These are phyloP conservation scores for Phytopythium kandeliae DNA, from an alignment of 352 stramenopile species.

Conservation along the genomic window DNA sequence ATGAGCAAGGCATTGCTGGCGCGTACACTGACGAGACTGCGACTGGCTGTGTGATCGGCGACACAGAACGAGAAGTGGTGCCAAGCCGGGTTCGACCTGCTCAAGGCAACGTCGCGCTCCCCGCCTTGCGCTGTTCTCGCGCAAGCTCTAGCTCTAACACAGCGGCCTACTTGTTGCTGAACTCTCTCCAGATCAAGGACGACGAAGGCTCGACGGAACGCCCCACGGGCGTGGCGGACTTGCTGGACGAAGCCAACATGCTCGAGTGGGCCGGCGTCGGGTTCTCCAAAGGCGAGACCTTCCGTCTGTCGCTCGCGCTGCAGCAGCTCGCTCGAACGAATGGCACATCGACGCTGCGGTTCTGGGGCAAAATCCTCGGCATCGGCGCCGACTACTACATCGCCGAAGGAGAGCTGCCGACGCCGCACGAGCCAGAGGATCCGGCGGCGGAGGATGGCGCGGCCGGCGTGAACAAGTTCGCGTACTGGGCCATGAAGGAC, in stretches of 20 bases:
- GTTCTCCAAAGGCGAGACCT: slow-evolving; percentile 70
- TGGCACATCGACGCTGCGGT: slow-evolving; percentile 64
- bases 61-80: slow-evolving; percentile 56
- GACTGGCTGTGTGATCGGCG: background rate
- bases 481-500: slow-evolving; percentile 88
- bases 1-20: no score
- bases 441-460: slow-evolving; percentile 57
- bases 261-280: slow-evolving; percentile 75
- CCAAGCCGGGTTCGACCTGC: slow-evolving; percentile 48
- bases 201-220: slow-evolving; percentile 38
- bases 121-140: background rate
- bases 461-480: slow-evolving; percentile 82
- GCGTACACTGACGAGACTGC: background rate
- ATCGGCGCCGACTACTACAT: slow-evolving; percentile 77
- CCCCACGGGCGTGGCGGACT: slow-evolving; percentile 41
- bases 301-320: slow-evolving; percentile 59
- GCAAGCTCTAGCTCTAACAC: background rate
- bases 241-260: slow-evolving; percentile 80
- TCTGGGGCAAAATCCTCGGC: slow-evolving; percentile 87
- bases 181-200: slow-evolving; percentile 11
- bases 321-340: slow-evolving; percentile 52
- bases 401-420: slow-evolving; percentile 63
- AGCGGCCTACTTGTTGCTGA: background rate
- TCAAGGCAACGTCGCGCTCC: slow-evolving; percentile 37
- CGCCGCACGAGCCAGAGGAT: slow-evolving; percentile 54